These are phyloP conservation scores for Fusarium chaquense DNA, from an alignment of 2,329 filamentous ascomycete genomes.

Conservation along the genomic window DNA sequence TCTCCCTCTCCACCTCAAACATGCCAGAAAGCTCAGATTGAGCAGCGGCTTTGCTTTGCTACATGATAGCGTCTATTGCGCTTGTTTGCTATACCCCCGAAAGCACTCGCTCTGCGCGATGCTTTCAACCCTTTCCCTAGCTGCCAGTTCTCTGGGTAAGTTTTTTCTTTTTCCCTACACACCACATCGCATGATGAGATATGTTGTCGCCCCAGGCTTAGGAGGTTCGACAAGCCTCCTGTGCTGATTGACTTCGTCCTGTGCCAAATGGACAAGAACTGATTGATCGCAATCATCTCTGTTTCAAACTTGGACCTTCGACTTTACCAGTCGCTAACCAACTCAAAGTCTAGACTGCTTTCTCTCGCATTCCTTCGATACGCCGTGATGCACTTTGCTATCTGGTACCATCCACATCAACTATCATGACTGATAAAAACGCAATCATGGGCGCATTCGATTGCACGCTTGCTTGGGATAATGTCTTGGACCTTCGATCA, in stretches of 20 bases:
- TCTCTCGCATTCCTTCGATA: constrained; percentile 13
- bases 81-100: constrained; percentile 21
- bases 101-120: constrained; percentile 10
- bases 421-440: too few species aligned
- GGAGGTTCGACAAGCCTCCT: constrained; percentile 61
- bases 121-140: constrained; percentile 4
- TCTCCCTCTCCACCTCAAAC: not conserved
- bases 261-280: constrained; percentile 68
- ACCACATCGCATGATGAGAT: constrained; percentile 56
- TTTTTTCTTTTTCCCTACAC: constrained; percentile 3
- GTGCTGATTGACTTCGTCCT: constrained; percentile 66
- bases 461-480: constrained; percentile 8
- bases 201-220: constrained; percentile 65
- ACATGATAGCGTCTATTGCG: not conserved
- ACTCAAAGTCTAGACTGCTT: constrained; percentile 28
- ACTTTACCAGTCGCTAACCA: constrained; percentile 40
- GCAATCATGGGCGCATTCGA: constrained; percentile 46
- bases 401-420: too few species aligned
- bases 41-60: not conserved
- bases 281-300: constrained; percentile 49
- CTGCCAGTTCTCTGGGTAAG: constrained; percentile 36
- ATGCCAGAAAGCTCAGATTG: constrained; percentile 11
- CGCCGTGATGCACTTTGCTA: constrained; percentile 50
- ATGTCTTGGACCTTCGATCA: constrained; percentile 14
- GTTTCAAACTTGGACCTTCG: constrained; percentile 17